phyloP scores from a whole-genome alignment of 805 yeast species.

The Kazachstania taianensis region DNA sequence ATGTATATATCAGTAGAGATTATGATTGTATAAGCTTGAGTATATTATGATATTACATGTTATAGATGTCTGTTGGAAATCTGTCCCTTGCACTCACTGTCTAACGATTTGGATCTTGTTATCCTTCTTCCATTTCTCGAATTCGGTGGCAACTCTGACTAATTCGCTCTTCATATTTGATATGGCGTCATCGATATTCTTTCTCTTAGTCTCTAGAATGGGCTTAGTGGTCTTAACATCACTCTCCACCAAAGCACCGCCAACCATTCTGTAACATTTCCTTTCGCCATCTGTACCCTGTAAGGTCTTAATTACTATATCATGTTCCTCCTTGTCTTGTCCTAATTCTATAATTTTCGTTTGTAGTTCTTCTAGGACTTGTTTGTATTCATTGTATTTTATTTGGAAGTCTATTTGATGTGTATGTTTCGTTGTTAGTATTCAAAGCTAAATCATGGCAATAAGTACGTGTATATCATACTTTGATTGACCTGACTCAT shows the following conservation, averaged over 20 bases:
- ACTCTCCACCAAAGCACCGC: conserved; percentile 82
- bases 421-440: too few relatives aligned
- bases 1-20: neutral
- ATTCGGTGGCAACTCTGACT: conserved; percentile 23
- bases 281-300: conserved; percentile 45
- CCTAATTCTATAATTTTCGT: conserved; percentile 40
- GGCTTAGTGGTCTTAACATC: conserved; percentile 68
- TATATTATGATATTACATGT: too few relatives aligned
- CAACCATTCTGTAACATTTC: conserved; percentile 86
- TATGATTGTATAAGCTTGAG: too few relatives aligned
- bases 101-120: conserved; percentile 29
- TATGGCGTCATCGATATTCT: conserved; percentile 32
- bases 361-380: conserved; percentile 36
- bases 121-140: conserved; percentile 29
- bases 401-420: conserved; percentile 32
- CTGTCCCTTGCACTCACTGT: conserved; percentile 11
- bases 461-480: too few relatives aligned
- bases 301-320: conserved; percentile 51
- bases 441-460: too few relatives aligned
- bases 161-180: conserved; percentile 24
- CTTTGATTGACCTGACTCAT: too few relatives aligned
- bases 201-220: conserved; percentile 45
- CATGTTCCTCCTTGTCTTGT: conserved; percentile 38
- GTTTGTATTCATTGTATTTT: conserved; percentile 43
- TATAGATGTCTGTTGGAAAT: too few relatives aligned